phyloP scores from a whole-genome alignment of 148 eudicot species.

The Beta vulgaris region DNA sequence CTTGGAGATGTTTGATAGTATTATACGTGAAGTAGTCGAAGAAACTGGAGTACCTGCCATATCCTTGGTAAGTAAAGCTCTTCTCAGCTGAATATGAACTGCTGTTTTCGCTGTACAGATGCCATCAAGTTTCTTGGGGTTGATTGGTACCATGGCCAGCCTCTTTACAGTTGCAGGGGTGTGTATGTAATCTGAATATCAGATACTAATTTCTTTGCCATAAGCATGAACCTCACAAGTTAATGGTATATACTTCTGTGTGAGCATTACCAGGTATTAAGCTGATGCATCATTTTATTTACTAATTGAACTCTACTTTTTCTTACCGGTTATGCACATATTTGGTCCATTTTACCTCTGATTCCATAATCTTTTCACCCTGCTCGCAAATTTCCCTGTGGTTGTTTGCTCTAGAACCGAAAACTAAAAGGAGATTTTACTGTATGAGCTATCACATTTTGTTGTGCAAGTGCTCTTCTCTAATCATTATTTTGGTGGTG shows the following conservation, averaged over 20 bases:
- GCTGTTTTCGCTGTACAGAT: background rate
- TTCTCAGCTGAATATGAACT: background rate
- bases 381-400: background rate
- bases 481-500: background rate
- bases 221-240: background rate
- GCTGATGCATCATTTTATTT: background rate
- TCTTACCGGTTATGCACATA: background rate
- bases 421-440: background rate
- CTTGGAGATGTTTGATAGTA: conserved; percentile 93
- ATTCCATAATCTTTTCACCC: background rate
- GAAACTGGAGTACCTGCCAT: conserved; percentile 82
- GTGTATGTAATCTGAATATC: background rate
- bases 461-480: background rate
- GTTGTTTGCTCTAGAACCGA: background rate
- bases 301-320: background rate
- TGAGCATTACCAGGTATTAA: background rate
- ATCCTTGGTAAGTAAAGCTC: conserved; percentile 56
- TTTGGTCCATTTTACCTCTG: background rate
- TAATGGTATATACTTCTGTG: background rate
- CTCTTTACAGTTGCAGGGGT: background rate
- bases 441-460: background rate
- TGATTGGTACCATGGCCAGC: background rate
- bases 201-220: background rate
- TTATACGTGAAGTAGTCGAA: conserved; percentile 85
- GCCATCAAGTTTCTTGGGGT: background rate